Conservation (phyloP, 352 stramenopile species). For the Thraustochytrium striatum region DNA sequence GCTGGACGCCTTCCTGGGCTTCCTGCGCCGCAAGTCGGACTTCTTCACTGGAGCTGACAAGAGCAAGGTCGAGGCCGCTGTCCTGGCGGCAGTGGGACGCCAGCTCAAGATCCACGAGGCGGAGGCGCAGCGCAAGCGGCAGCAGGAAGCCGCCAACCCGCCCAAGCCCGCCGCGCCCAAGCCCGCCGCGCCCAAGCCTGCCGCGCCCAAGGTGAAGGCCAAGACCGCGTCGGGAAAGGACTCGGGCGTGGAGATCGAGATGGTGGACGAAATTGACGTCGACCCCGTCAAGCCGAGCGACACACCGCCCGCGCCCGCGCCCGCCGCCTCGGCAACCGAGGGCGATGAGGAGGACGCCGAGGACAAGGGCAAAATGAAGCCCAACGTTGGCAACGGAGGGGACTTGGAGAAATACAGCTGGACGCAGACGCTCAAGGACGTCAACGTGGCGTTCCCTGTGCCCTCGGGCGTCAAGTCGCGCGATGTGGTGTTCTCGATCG, state of each 20-base stretch:
- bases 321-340: constrained; percentile 37
- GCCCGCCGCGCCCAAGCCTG: constrained; percentile 9
- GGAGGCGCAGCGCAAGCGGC: constrained; percentile 28
- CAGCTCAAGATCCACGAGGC: constrained; percentile 56
- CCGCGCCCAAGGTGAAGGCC: constrained; percentile 48
- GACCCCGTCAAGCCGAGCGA: constrained; percentile 18
- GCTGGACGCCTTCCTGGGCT: constrained; percentile 95
- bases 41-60: constrained; percentile 89
- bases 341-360: constrained; percentile 66
- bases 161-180: constrained; percentile 51
- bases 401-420: constrained; percentile 89
- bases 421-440: constrained; percentile 95
- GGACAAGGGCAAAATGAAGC: constrained; percentile 53
- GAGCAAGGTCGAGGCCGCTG: constrained; percentile 68
- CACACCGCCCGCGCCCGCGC: background rate
- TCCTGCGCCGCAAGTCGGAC: constrained; percentile 96
- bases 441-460: constrained; percentile 83
- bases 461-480: constrained; percentile 84
- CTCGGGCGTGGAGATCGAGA: constrained; percentile 24
- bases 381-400: constrained; percentile 79
- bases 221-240: constrained; percentile 54
- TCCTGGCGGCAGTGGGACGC: constrained; percentile 35
- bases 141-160: background rate
- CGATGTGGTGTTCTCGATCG: constrained; percentile 86
- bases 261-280: constrained; percentile 48